Percentiles rank a stretch among this genome's conserved stretches.
Evolutionary conservation across 2,329 filamentous ascomycete species (phyloP).

Genomic region (Fusarium tricinctum): DNA sequence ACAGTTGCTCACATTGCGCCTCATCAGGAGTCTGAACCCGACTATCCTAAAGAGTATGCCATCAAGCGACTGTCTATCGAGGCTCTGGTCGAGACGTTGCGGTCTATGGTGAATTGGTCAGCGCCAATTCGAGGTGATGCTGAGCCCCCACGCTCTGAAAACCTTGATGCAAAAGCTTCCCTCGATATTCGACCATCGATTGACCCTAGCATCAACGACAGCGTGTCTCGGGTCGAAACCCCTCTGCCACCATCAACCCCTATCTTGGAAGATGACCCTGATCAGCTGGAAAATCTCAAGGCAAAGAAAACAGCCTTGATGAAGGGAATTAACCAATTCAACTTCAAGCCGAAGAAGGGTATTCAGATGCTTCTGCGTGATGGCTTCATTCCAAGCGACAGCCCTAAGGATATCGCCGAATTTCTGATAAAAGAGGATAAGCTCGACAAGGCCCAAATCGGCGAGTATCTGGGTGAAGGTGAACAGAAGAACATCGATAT

Average conservation of each 20-base stretch:
- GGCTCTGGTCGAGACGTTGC: conserved; percentile 87
- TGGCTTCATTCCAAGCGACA: conserved; percentile 86
- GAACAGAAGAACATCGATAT: conserved; percentile 94
- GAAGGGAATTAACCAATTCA: conserved; percentile 92
- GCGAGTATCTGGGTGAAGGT: conserved; percentile 94
- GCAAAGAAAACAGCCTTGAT: conserved; percentile 91
- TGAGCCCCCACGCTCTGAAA: conserved; percentile 50
- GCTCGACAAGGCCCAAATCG: conserved; percentile 91
- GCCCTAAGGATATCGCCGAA: conserved; percentile 83
- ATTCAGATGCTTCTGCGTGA: conserved; percentile 86
- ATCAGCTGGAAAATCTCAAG: conserved; percentile 94
- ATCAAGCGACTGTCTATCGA: conserved; percentile 92
- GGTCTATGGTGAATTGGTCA: conserved; percentile 94
- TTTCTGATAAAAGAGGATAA: conserved; percentile 87
- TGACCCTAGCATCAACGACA: conserved; percentile 75
- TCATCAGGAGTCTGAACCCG: conserved; percentile 71
- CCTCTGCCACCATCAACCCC: conserved; percentile 75
- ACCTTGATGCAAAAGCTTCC: conserved; percentile 55
- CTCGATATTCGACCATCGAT: conserved; percentile 69
- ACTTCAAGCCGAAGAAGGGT: conserved; percentile 96
- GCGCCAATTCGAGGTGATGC: conserved; percentile 72
- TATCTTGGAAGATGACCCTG: conserved; percentile 87
- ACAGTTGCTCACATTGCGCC: conserved; percentile 81
- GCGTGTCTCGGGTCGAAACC: conserved; percentile 72
- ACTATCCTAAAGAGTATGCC: conserved; percentile 88